phyloP scores from a whole-genome alignment of 371 early-diverging fungal genomes.

The Mucor piriformis region DNA sequence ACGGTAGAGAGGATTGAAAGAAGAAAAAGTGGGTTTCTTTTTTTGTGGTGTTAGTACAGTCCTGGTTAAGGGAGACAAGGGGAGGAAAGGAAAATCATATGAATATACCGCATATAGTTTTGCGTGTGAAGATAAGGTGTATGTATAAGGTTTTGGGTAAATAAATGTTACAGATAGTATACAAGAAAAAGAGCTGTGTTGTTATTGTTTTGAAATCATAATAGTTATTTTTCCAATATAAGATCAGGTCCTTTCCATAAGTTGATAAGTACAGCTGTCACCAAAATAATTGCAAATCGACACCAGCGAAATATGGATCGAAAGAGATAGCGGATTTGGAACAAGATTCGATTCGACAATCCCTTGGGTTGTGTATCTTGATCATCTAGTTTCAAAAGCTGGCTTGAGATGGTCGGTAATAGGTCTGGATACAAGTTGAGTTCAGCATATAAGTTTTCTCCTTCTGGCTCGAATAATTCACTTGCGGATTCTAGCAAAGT shows the following conservation, averaged over 20 bases:
- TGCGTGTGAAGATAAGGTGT: too few relatives aligned
- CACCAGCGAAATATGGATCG: slow-evolving; percentile 57
- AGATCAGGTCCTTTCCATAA: slow-evolving; percentile 64
- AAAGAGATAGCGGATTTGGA: slow-evolving; percentile 37
- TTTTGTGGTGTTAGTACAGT: too few relatives aligned
- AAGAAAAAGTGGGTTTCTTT: background rate
- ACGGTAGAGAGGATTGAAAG: background rate
- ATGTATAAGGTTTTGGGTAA: background rate
- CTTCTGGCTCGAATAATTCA: slow-evolving; percentile 25
- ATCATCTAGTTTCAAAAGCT: background rate
- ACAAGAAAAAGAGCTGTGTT: background rate
- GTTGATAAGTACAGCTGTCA: slow-evolving; percentile 56
- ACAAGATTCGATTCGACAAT: slow-evolving; percentile 15
- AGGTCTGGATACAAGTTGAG: slow-evolving; percentile 22
- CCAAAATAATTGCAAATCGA: slow-evolving; percentile 55
- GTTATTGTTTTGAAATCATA: background rate
- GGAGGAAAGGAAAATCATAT: background rate
- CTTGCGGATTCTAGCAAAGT: slow-evolving; percentile 10
- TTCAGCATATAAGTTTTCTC: slow-evolving; percentile 15
- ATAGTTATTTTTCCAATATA: slow-evolving; percentile 17
- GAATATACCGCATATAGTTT: background rate
- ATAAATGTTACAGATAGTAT: too few relatives aligned
- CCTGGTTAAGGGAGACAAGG: background rate
- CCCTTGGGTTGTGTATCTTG: slow-evolving; percentile 6
- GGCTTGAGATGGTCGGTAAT: background rate